phyloP scores from a whole-genome alignment of 106 monocot species.

The Alisma plantagoaquatica region DNA sequence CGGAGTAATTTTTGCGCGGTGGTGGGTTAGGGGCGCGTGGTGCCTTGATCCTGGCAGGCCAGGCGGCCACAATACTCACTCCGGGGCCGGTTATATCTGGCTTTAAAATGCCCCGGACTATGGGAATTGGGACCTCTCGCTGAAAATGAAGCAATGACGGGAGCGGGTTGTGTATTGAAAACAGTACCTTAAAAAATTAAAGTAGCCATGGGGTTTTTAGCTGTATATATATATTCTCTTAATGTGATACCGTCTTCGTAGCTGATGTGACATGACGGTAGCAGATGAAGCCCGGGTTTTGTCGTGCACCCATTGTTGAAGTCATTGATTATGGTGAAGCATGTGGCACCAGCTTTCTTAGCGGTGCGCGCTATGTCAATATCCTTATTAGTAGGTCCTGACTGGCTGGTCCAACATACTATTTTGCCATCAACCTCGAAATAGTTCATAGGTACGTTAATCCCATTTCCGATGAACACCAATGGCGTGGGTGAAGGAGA shows the following conservation, averaged over 20 bases:
- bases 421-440: constrained; percentile 67
- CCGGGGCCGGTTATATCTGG: constrained; percentile 92
- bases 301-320: too few relatives aligned
- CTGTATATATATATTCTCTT: constrained; percentile 30
- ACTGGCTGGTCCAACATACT: constrained; percentile 75
- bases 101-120: constrained; percentile 66
- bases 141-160: constrained; percentile 78
- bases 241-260: constrained; percentile 40
- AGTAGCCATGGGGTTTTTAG: constrained; percentile 34
- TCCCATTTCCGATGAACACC: too few relatives aligned
- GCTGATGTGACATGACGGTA: constrained; percentile 76
- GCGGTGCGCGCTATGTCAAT: too few relatives aligned
- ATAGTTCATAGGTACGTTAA: too few relatives aligned
- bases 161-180: constrained; percentile 35
- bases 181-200: constrained; percentile 63
- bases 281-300: constrained; percentile 71
- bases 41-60: constrained; percentile 48
- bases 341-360: too few relatives aligned
- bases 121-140: constrained; percentile 75
- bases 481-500: constrained; percentile 13
- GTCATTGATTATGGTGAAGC: too few relatives aligned
- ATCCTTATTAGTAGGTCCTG: too few relatives aligned
- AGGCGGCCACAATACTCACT: constrained; percentile 78
- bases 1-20: constrained; percentile 51
- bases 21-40: constrained; percentile 66